A percentile compares a stretch with the other conserved stretches of the same genome.
These are phyloP conservation scores for Candida mattraensis DNA, from an alignment of 805 yeast genomes.

Conservation along the genomic window DNA sequence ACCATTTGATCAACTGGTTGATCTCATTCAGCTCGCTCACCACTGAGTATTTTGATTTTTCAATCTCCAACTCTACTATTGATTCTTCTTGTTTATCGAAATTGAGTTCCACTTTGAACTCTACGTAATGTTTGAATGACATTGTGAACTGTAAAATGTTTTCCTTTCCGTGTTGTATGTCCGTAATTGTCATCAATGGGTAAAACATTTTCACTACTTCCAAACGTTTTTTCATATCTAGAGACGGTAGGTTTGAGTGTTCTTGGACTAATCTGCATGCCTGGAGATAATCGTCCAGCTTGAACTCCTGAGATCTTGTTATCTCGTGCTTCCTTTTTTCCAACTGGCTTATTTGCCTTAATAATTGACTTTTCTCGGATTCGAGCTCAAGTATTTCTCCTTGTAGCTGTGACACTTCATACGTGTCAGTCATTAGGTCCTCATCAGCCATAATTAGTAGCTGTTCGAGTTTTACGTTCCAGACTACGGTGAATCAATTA, in stretches of 20 bases:
- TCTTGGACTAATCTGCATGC: conserved; percentile 17
- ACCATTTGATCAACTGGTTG: conserved; percentile 11
- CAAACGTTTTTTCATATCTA: conserved; percentile 28
- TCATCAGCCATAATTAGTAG: too few species aligned
- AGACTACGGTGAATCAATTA: too few species aligned
- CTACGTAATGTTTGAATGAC: conserved; percentile 17
- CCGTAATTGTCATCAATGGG: conserved; percentile 28
- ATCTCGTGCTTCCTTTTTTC: neutral
- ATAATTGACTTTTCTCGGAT: conserved; percentile 4
- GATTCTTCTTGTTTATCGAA: conserved; percentile 14
- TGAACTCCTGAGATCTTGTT: conserved; percentile 11
- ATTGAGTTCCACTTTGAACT: conserved; percentile 14
- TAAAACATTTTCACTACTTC: conserved; percentile 24
- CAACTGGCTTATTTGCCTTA: conserved; percentile 5
- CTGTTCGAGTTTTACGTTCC: too few species aligned
- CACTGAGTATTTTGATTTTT: conserved; percentile 6
- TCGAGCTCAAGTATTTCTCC: conserved; percentile 9
- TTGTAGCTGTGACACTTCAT: conserved; percentile 13
- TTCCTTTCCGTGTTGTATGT: conserved; percentile 4
- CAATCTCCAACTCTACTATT: conserved; percentile 12
- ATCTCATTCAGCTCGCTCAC: conserved; percentile 19
- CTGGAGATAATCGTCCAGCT: conserved; percentile 17
- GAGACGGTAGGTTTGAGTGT: conserved; percentile 30
- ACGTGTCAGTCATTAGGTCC: too few species aligned
- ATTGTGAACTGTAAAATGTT: conserved; percentile 15